phyloP scores from a whole-genome alignment of 345 rosid genomes.

The Gossypium thurberi region DNA sequence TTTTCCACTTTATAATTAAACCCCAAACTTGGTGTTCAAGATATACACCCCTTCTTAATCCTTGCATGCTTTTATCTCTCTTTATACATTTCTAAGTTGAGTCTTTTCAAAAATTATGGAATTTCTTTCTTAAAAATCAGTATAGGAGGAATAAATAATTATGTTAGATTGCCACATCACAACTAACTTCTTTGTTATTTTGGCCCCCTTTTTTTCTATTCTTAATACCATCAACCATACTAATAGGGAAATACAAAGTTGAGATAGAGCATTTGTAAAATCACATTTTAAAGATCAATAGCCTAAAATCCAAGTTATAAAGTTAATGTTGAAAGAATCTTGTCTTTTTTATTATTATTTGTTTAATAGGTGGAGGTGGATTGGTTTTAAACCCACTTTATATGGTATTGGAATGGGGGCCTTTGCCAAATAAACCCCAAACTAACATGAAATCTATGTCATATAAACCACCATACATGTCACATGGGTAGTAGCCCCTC shows the following conservation, averaged over 20 bases:
- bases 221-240: background rate
- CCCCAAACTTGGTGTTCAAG: background rate
- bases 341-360: background rate
- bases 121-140: too few species aligned
- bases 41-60: background rate
- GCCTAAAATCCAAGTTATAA: conserved; percentile 2
- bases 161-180: background rate
- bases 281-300: background rate
- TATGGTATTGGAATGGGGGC: conserved; percentile 28
- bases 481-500: conserved; percentile 41
- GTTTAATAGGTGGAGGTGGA: conserved; percentile 10
- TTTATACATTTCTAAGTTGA: background rate
- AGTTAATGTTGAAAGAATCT: background rate
- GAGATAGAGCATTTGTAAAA: background rate
- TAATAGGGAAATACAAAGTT: background rate
- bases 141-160: background rate
- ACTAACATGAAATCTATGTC: conserved; percentile 34
- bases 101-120: background rate
- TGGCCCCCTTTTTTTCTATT: background rate
- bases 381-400: conserved; percentile 24
- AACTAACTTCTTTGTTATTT: background rate
- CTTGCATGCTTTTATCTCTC: background rate
- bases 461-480: conserved; percentile 37
- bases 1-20: background rate
- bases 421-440: conserved; percentile 32